These are phyloP conservation scores for Metschnikowia noctiluminum DNA, from an alignment of 805 yeast genomes.

Conservation along the genomic window DNA sequence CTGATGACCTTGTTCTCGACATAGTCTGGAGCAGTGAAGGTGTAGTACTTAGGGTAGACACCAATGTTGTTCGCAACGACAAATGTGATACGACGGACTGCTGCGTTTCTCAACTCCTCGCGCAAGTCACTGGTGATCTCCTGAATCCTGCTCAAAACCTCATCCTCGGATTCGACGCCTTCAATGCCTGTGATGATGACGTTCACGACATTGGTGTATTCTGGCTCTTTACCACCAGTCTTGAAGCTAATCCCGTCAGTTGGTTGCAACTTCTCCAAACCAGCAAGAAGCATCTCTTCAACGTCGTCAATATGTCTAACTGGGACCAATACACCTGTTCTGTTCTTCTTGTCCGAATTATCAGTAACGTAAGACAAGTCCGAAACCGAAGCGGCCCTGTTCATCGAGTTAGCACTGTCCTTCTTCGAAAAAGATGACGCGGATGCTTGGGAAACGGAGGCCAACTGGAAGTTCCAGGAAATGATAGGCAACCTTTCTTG, in stretches of 20 bases:
- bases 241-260: slow-evolving; percentile 36
- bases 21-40: slow-evolving; percentile 87
- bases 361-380: slow-evolving; percentile 85
- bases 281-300: slow-evolving; percentile 76
- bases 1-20: slow-evolving; percentile 89
- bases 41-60: slow-evolving; percentile 89
- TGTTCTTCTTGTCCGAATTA: slow-evolving; percentile 62
- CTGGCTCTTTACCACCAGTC: slow-evolving; percentile 31
- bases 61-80: slow-evolving; percentile 83
- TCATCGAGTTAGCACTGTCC: slow-evolving; percentile 45
- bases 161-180: slow-evolving; percentile 70
- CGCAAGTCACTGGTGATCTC: slow-evolving; percentile 65
- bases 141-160: slow-evolving; percentile 57
- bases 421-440: slow-evolving; percentile 57
- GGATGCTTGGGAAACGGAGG: slow-evolving; percentile 70
- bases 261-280: slow-evolving; percentile 66
- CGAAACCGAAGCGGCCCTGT: slow-evolving; percentile 88
- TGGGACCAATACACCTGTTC: slow-evolving; percentile 84
- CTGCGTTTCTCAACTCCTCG: slow-evolving; percentile 65
- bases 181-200: slow-evolving; percentile 72
- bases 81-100: slow-evolving; percentile 90
- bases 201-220: slow-evolving; percentile 76
- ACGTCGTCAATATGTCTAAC: slow-evolving; percentile 83
- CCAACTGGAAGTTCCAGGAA: slow-evolving; percentile 87
- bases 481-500: slow-evolving; percentile 58